Base-by-base conservation (phyloP, 2,329 filamentous ascomycete genomes). In the Trichoderma breve region DNA sequence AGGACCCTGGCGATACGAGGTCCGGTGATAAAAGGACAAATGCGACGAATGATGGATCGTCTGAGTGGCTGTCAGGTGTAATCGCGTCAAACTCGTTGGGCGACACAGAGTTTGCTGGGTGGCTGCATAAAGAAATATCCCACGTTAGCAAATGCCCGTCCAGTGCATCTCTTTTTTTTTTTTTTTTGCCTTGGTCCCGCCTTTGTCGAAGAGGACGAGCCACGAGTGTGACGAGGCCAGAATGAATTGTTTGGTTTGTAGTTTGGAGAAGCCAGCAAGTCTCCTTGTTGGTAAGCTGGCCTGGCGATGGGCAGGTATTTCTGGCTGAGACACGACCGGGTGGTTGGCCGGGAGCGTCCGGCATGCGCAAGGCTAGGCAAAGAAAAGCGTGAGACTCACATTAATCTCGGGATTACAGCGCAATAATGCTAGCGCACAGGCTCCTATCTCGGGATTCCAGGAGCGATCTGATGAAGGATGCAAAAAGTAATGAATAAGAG, bases 301-400 rank as follows among this genome's bases (percentile, higher is more conserved):
- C 51, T 53, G 61, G 47, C 63, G 36, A 51, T 58, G 51, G 64
- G 58, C 21, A 58, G 57, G 58, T 62, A 68, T 72, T 64, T 58
- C 55, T 28, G 53, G 57, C 58, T 70, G 73, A 73, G 66, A 74
- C 74, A 73, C 72, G 73, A 74, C 76, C 72, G 71, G 74, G 75
- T 76, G 79, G 78, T 79, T 79, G 79, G 77, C 74, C 74, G 76
- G 75, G 65, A 73, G 74, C 71, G 71, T 72, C 74, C 74, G 74
- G 78, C 76, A 79, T 78, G 76, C 77, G 76, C 76, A 75, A 75
- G 76, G 75, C 62, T 71, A 57, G 70, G 76, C 70, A 76, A 77
- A 76, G 74, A 76, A 75, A 77, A 55, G 75, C 75, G 68, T 77
- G 74, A 74, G 75, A 81, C 80, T 81, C 78, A 81, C 80, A 81